These are phyloP conservation scores for Trichoderma endophyticum DNA, from an alignment of 2,329 filamentous ascomycete species.

Conservation along the genomic window DNA sequence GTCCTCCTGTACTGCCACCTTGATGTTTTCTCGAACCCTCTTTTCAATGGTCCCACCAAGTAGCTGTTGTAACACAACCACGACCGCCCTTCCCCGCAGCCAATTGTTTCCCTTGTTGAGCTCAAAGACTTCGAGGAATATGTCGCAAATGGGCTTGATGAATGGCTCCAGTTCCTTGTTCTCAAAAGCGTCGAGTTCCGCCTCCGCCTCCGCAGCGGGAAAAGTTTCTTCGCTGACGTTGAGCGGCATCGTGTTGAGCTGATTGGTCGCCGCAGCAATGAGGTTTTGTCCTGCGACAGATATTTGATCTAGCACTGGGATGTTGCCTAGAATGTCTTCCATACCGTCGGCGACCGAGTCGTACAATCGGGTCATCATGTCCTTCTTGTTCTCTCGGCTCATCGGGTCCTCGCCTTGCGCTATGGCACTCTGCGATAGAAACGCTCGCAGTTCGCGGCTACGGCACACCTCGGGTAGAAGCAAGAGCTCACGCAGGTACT, in stretches of 20 bases:
- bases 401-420: constrained; percentile 57
- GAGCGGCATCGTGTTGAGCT: constrained; percentile 56
- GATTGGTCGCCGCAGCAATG: constrained; percentile 69
- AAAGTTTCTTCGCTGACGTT: constrained; percentile 49
- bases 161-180: constrained; percentile 87
- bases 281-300: constrained; percentile 90
- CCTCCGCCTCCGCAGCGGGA: constrained; percentile 75
- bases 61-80: constrained; percentile 93
- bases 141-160: constrained; percentile 96
- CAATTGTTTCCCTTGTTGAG: constrained; percentile 94
- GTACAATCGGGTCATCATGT: constrained; percentile 92
- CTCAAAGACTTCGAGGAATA: constrained; percentile 94
- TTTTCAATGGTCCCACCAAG: constrained; percentile 94
- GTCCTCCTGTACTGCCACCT: constrained; percentile 71
- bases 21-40: constrained; percentile 84
- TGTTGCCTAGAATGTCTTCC: constrained; percentile 96
- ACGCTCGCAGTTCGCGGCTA: constrained; percentile 85
- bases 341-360: constrained; percentile 97
- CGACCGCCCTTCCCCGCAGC: constrained; percentile 91
- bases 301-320: constrained; percentile 90
- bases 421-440: constrained; percentile 84
- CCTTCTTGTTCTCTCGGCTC: constrained; percentile 65
- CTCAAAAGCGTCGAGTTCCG: constrained; percentile 90
- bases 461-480: constrained; percentile 89
- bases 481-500: constrained; percentile 78